phyloP scores from a whole-genome alignment of 2,329 filamentous ascomycete species.

The Sarocladium oryzae region DNA sequence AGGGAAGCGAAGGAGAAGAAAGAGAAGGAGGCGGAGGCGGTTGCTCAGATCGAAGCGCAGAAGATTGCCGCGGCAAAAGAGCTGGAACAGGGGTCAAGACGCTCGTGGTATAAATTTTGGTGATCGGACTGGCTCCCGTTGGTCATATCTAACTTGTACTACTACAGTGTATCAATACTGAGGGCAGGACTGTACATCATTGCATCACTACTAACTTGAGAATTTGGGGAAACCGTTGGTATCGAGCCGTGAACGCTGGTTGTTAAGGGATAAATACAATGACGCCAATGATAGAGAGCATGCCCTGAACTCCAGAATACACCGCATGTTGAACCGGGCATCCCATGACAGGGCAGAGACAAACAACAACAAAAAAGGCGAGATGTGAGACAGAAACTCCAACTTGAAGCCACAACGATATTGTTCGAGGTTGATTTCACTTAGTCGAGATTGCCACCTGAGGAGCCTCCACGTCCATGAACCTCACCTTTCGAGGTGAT shows the following conservation, averaged over 20 bases:
- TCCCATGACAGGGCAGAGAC: too few relatives aligned
- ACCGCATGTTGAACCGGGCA: too few relatives aligned
- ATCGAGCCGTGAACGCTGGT: too few relatives aligned
- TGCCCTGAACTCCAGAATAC: background rate
- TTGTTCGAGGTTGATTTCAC: constrained; percentile 15
- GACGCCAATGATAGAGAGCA: background rate
- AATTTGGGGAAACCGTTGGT: too few relatives aligned
- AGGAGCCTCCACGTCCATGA: constrained; percentile 32
- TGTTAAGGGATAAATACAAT: background rate
- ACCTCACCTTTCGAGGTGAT: constrained; percentile 30
- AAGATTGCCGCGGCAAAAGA: constrained; percentile 22
- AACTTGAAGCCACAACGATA: too few relatives aligned
- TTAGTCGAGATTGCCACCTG: constrained; percentile 24
- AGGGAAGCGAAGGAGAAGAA: constrained; percentile 37
- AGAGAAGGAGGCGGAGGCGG: constrained; percentile 28
- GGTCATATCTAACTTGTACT: background rate
- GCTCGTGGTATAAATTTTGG: constrained; percentile 54
- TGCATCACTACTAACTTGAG: too few relatives aligned
- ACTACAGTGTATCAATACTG: constrained; percentile 14
- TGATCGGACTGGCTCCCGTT: constrained; percentile 19
- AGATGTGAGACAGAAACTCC: too few relatives aligned
- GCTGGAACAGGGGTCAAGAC: constrained; percentile 25
- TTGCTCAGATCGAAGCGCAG: background rate
- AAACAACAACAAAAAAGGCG: too few relatives aligned
- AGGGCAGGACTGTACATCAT: constrained; percentile 2